Evolutionary conservation across 2,329 filamentous ascomycete species (phyloP).

Genomic region (Aspergillus fructus): DNA sequence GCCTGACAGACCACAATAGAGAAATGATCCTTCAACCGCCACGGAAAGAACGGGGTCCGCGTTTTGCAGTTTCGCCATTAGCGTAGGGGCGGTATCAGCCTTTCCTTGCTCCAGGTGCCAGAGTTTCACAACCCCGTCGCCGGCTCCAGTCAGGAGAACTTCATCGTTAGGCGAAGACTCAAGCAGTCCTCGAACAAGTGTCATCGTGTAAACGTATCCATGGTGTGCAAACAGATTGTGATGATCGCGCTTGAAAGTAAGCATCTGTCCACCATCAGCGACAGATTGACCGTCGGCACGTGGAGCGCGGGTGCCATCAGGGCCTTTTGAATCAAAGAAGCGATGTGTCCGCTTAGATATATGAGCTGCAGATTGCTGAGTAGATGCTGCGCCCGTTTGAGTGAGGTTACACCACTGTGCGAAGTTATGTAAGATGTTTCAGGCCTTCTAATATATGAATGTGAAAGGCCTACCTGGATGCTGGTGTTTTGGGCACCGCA

Average conservation of each 20-base stretch:
- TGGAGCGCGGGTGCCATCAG: conserved; percentile 77
- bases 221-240: conserved; percentile 89
- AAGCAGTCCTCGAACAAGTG: conserved; percentile 73
- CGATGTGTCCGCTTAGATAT: conserved; percentile 76
- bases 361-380: conserved; percentile 66
- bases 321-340: conserved; percentile 89
- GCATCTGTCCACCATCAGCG: conserved; percentile 60
- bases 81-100: conserved; percentile 61
- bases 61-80: conserved; percentile 67
- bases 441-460: not conserved
- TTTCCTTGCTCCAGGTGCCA: conserved; percentile 69
- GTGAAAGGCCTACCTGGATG: conserved; percentile 61
- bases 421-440: not conserved
- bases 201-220: conserved; percentile 96
- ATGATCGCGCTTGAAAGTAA: conserved; percentile 79
- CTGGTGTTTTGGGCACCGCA: conserved; percentile 91
- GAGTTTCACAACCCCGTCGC: conserved; percentile 92
- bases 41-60: conserved; percentile 71
- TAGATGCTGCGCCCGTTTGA: conserved; percentile 60
- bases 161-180: conserved; percentile 67
- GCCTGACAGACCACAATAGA: conserved; percentile 85
- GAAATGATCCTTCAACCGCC: conserved; percentile 82
- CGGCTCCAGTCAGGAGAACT: conserved; percentile 84
- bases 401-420: conserved; percentile 72
- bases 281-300: conserved; percentile 51